Base-by-base conservation (phyloP, 176 grass and related monocot genomes). In the Canna indica region DNA sequence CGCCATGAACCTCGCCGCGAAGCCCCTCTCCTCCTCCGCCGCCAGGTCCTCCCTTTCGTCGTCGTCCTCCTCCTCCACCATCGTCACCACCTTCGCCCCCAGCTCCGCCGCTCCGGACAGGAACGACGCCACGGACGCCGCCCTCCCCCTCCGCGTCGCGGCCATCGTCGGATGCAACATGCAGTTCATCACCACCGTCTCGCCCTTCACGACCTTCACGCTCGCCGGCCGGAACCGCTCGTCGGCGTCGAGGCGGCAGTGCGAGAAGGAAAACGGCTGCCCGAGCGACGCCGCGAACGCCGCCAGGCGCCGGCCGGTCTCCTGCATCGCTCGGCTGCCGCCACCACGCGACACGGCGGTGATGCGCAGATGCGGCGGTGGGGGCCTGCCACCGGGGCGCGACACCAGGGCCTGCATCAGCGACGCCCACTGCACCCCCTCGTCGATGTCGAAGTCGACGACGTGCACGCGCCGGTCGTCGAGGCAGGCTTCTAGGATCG, bases 351-450 rank as follows among this genome's bases (percentile, higher is more conserved):
- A 69, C 57, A 90, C 53, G 7, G 77, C 83, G 25, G 87, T 86
- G 62, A 86, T 90, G 16, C 80, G 83, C n/a, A 86, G 83, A 52
- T 86, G 78, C 1, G 80, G 80, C 36, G 87, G 67, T 25, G 78
- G 81, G 17, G 73, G 7, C 28, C 2, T 62, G n/a, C 87, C 86
- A 26, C 75, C 64, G 20, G 86, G 67, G 35, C 16, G 69, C 5
- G 87, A 83, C 3, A 50, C 70, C 77, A 90, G 77, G 15, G 83
- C 83, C 83, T 86, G 83, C 81, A 90, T 86, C 76, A 90, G 81
- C 8, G 83, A 86, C 54, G 88, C 81, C 88, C 88, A 90, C 83
- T 90, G 88, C 53, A 86, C 84, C 20, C 88, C 88, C 78, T 90
- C 88, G 26, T 81, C 83, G 75, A 90, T 75, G 57, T 90, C 88